Evolutionary conservation across 768 basidiomycete genomes (phyloP).

Genomic region (Leccinum sublutescens): DNA sequence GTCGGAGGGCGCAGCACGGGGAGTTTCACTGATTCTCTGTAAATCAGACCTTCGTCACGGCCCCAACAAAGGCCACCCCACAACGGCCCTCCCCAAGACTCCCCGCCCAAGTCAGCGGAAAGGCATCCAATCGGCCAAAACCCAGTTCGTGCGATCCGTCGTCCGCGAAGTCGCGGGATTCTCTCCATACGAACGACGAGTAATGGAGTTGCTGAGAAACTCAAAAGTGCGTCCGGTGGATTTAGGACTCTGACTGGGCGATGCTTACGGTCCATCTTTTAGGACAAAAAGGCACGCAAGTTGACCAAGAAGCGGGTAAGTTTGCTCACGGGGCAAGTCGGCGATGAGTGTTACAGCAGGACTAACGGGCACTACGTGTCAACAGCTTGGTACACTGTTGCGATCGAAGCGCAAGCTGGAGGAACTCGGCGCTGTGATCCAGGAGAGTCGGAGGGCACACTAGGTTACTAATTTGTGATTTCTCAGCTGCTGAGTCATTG

Average conservation of each 20-base stretch:
- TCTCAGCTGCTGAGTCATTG: slow-evolving; percentile 15
- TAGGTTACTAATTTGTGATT: slow-evolving; percentile 20
- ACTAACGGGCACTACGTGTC: slow-evolving; percentile 1
- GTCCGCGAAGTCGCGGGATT: slow-evolving; percentile 97
- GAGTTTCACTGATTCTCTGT: slow-evolving; percentile 9
- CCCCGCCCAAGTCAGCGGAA: slow-evolving; percentile 87
- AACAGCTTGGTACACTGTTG: slow-evolving; percentile 91
- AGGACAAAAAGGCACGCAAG: slow-evolving; percentile 99
- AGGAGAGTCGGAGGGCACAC: slow-evolving; percentile 83
- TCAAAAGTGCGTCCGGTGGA: slow-evolving; percentile 66
- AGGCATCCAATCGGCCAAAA: slow-evolving; percentile 86
- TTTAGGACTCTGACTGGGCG: not conserved
- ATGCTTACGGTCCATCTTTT: slow-evolving; percentile 6
- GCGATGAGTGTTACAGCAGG: fast-evolving
- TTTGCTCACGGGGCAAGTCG: slow-evolving; percentile 17
- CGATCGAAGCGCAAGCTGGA: slow-evolving; percentile 99
- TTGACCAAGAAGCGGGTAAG: slow-evolving; percentile 98
- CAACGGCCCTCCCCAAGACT: slow-evolving; percentile 75
- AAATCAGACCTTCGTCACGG: slow-evolving; percentile 77
- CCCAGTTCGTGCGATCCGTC: slow-evolving; percentile 89
- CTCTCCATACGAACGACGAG: slow-evolving; percentile 95
- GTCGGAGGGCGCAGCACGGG: slow-evolving; percentile 27
- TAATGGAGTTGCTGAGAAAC: slow-evolving; percentile 97
- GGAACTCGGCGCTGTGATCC: slow-evolving; percentile 89
- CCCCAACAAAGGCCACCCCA: slow-evolving; percentile 85